Conservation (phyloP, 441 rosid genomes). For the Populus hybrid region DNA sequence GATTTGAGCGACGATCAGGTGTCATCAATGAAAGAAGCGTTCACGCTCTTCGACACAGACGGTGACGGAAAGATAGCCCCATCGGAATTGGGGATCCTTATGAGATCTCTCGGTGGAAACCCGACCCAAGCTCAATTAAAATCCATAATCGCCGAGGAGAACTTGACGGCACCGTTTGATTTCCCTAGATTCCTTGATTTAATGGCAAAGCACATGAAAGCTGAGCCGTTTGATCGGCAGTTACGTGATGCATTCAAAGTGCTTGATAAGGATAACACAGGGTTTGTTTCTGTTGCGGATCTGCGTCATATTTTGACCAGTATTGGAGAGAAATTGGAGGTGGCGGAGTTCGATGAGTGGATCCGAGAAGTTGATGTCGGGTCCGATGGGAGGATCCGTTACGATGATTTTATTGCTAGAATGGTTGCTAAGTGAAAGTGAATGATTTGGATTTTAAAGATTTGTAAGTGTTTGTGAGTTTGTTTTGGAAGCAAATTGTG, state of each 20-base stretch:
- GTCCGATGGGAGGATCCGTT: slow-evolving; percentile 78
- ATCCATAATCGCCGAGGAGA: slow-evolving; percentile 64
- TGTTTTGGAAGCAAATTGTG: not conserved
- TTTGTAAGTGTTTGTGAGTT: not conserved
- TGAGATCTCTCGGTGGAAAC: slow-evolving; percentile 94
- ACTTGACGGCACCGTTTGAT: slow-evolving; percentile 24
- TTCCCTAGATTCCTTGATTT: too few relatives aligned
- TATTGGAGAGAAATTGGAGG: slow-evolving; percentile 90
- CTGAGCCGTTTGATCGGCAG: too few relatives aligned
- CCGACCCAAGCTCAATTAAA: slow-evolving; percentile 94
- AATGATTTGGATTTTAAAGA: not conserved
- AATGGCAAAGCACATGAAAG: too few relatives aligned
- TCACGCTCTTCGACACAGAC: slow-evolving; percentile 87
- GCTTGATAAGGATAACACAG: not conserved
- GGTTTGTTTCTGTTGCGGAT: slow-evolving; percentile 76
- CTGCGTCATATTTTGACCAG: slow-evolving; percentile 86
- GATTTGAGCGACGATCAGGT: slow-evolving; percentile 82
- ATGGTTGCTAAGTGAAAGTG: slow-evolving; percentile 13
- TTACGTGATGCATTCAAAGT: too few relatives aligned
- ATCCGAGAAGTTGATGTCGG: slow-evolving; percentile 90
- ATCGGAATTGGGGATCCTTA: slow-evolving; percentile 80
- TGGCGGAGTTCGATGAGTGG: slow-evolving; percentile 93
- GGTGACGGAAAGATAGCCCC: slow-evolving; percentile 91
- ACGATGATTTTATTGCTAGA: slow-evolving; percentile 41
- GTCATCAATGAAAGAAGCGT: slow-evolving; percentile 91